phyloP scores from a whole-genome alignment of 2,329 filamentous ascomycete genomes.

The Alternaria incomplexa region DNA sequence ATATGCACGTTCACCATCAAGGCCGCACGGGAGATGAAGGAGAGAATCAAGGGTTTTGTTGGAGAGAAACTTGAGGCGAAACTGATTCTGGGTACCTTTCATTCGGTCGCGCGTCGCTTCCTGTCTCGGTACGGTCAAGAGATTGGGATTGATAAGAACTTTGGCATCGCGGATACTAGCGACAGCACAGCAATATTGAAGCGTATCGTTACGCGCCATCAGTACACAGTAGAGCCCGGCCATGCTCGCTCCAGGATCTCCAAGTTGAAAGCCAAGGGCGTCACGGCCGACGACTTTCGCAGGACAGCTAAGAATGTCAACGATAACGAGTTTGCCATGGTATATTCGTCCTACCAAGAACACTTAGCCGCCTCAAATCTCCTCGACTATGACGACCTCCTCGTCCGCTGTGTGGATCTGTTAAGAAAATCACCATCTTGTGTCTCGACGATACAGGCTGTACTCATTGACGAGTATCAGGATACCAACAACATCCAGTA shows the following conservation, averaged over 20 bases:
- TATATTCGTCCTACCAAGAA: constrained; percentile 78
- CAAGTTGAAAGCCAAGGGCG: constrained; percentile 63
- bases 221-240: constrained; percentile 71
- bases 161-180: constrained; percentile 85
- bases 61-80: constrained; percentile 76
- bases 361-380: constrained; percentile 78
- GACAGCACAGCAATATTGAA: constrained; percentile 82
- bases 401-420: constrained; percentile 82
- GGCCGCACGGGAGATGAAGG: constrained; percentile 90
- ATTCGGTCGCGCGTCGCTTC: constrained; percentile 88
- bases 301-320: constrained; percentile 55
- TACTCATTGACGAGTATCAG: constrained; percentile 96
- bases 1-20: constrained; percentile 98
- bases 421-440: constrained; percentile 76
- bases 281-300: constrained; percentile 54
- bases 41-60: constrained; percentile 81
- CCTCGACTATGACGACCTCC: constrained; percentile 91
- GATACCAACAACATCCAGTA: constrained; percentile 97
- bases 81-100: constrained; percentile 89
- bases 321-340: constrained; percentile 68
- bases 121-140: constrained; percentile 81
- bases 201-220: constrained; percentile 79
- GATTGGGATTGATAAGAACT: constrained; percentile 82
- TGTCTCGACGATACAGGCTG: constrained; percentile 86
- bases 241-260: constrained; percentile 78